These are phyloP conservation scores for Acer yangbiense DNA, from an alignment of 345 rosid species.

Conservation along the genomic window DNA sequence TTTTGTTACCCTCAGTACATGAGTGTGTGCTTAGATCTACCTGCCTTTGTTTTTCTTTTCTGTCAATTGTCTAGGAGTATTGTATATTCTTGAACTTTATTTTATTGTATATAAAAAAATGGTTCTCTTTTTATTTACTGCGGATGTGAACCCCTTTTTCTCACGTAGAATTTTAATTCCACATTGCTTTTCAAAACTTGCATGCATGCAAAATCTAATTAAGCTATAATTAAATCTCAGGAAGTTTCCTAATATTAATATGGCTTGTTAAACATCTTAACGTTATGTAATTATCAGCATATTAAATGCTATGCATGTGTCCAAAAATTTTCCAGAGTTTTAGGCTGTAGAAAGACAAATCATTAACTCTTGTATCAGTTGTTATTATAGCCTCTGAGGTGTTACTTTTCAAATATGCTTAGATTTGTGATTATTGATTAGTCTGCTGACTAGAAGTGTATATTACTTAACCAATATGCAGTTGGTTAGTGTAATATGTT, in stretches of 20 bases:
- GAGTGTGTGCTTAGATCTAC: neutral
- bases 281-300: neutral
- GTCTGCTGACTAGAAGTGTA: neutral
- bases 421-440: slow-evolving; percentile 4
- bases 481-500: neutral
- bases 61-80: neutral
- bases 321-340: neutral
- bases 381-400: neutral
- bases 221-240: neutral
- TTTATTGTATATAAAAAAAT: neutral
- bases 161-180: neutral
- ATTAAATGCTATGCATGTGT: neutral
- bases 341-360: neutral
- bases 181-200: neutral
- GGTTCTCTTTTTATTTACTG: neutral
- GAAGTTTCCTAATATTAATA: neutral
- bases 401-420: neutral
- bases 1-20: neutral
- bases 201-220: neutral
- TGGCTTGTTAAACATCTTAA: neutral
- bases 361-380: neutral
- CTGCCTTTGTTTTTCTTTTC: neutral
- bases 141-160: neutral
- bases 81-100: neutral
- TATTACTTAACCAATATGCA: neutral